A percentile compares a stretch with the other conserved stretches of the same genome.
phyloP scores from a whole-genome alignment of 2,329 filamentous ascomycete species.

The Huntiella savannae region DNA sequence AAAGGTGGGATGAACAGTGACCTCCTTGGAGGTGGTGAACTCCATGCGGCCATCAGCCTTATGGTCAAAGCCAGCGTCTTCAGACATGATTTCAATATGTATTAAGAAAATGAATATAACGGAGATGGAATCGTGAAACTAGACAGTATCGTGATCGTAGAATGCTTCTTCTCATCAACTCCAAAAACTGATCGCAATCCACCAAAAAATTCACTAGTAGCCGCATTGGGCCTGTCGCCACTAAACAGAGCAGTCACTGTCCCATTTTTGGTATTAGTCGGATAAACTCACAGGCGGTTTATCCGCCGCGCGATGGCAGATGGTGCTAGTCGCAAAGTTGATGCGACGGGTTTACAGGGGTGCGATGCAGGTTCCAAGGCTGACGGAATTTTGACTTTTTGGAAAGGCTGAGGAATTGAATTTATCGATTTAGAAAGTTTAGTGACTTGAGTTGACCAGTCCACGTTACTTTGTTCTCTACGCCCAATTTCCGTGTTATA shows the following conservation, averaged over 20 bases:
- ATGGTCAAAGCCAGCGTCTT: slow-evolving; percentile 58
- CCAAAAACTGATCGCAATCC: neutral
- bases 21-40: slow-evolving; percentile 95
- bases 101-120: neutral
- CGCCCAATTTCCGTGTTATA: neutral
- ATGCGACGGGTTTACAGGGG: neutral
- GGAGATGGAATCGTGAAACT: neutral
- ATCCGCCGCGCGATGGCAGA: neutral
- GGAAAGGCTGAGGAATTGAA: slow-evolving; percentile 7
- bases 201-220: slow-evolving; percentile 4
- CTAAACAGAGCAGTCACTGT: no score
- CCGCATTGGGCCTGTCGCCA: neutral
- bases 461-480: neutral
- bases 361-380: slow-evolving; percentile 3
- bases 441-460: neutral
- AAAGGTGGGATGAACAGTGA: slow-evolving; percentile 83
- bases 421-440: no score
- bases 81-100: slow-evolving; percentile 49
- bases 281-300: slow-evolving; percentile 4
- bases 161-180: neutral
- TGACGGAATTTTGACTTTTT: slow-evolving; percentile 3
- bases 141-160: neutral
- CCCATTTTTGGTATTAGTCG: slow-evolving; percentile 1
- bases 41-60: slow-evolving; percentile 94
- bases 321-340: neutral